Evolutionary conservation across 2,329 filamentous ascomycete species (phyloP).

Genomic region (Trichoderma polysporum): DNA sequence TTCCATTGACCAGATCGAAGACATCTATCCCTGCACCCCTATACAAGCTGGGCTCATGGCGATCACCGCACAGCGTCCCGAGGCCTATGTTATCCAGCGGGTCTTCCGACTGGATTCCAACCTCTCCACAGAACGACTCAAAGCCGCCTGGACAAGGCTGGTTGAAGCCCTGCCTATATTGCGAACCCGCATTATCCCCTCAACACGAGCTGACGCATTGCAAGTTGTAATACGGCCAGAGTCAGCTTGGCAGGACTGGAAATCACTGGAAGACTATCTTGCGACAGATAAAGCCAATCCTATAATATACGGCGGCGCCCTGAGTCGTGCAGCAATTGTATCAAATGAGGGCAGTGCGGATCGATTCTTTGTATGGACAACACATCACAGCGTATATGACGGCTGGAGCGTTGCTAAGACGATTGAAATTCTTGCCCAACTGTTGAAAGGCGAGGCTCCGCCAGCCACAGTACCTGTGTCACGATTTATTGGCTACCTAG

Average conservation of each 20-base stretch:
- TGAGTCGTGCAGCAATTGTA: background rate
- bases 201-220: background rate
- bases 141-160: conserved; percentile 1
- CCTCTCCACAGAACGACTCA: background rate
- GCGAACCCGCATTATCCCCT: conserved; percentile 15
- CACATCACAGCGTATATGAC: conserved; percentile 9
- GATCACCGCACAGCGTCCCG: background rate
- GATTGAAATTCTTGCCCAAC: background rate
- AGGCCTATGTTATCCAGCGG: background rate
- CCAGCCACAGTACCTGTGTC: background rate
- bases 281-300: background rate
- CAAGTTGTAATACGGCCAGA: conserved; percentile 11
- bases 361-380: background rate
- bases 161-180: background rate
- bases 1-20: conserved; percentile 9
- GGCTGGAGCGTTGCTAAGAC: conserved; percentile 4
- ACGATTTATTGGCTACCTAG: conserved; percentile 2
- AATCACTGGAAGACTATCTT: background rate
- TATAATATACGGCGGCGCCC: background rate
- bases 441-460: background rate
- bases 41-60: conserved; percentile 7
- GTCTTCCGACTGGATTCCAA: conserved; percentile 8
- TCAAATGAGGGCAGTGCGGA: background rate
- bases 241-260: background rate
- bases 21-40: conserved; percentile 1